Evolutionary conservation across 1,139 yeast genomes (phyloP).

Genomic region (Sugiyamaella castrensis): DNA sequence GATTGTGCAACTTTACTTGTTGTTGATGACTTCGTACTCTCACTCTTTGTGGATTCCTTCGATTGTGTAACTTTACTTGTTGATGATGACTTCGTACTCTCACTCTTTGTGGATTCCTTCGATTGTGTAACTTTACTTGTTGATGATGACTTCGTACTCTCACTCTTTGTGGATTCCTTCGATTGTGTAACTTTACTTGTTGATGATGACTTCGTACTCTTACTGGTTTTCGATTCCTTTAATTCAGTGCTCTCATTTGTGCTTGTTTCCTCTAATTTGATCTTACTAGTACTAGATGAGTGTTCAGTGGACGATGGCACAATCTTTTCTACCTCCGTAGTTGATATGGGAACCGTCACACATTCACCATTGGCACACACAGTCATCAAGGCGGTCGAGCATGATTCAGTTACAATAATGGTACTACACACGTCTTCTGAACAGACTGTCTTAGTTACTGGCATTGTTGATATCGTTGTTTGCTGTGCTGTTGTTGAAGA

Average conservation of each 20-base stretch:
- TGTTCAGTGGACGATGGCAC: not conserved
- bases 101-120: not conserved
- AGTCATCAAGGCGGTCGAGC: slow-evolving; percentile 1
- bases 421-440: slow-evolving; percentile 1
- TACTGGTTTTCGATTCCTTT: too few relatives aligned
- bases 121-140: not conserved
- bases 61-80: too few relatives aligned
- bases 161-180: too few relatives aligned
- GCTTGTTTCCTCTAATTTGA: too few relatives aligned
- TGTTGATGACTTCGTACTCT: too few relatives aligned
- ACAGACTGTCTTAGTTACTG: not conserved
- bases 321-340: not conserved
- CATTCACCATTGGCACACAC: slow-evolving; percentile 5
- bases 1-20: too few relatives aligned
- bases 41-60: too few relatives aligned
- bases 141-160: too few relatives aligned
- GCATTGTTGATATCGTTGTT: not conserved
- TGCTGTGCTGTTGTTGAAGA: not conserved
- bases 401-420: slow-evolving; percentile 1
- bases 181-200: too few relatives aligned
- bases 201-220: too few relatives aligned
- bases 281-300: not conserved
- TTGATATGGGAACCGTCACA: slow-evolving; percentile 7
- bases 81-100: too few relatives aligned
- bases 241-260: too few relatives aligned